Conservation (phyloP, 2,329 filamentous ascomycete species). For the Allantophomopsis lycopodina region DNA sequence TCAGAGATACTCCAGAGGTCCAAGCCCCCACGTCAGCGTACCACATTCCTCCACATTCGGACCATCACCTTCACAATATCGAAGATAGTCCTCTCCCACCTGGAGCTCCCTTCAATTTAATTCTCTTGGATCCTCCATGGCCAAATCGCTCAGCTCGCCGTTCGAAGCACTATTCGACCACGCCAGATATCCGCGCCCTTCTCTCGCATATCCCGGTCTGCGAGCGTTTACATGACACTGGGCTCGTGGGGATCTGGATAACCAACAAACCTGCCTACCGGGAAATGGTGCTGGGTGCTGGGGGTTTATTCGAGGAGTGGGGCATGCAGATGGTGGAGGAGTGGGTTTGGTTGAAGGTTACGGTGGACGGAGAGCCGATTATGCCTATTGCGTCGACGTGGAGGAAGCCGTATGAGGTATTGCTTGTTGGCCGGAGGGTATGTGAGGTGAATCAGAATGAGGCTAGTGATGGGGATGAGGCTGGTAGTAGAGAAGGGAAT, state of each 20-base stretch:
- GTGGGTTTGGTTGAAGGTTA: slow-evolving; percentile 72
- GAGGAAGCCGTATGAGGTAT: slow-evolving; percentile 66
- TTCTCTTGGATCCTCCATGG: slow-evolving; percentile 70
- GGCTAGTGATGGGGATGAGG: background rate
- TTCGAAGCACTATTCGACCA: slow-evolving; percentile 36
- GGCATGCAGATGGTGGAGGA: slow-evolving; percentile 51
- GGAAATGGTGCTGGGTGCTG: slow-evolving; percentile 35
- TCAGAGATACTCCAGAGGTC: too few species aligned
- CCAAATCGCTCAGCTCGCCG: slow-evolving; percentile 62
- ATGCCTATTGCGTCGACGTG: slow-evolving; percentile 43
- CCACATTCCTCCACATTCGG: too few species aligned
- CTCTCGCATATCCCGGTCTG: slow-evolving; percentile 42
- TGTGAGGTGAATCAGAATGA: slow-evolving; percentile 4
- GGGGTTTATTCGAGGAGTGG: slow-evolving; percentile 52
- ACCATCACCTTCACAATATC: too few species aligned
- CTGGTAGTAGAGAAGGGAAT: too few species aligned
- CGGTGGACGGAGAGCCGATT: slow-evolving; percentile 48
- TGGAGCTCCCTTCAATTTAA: slow-evolving; percentile 46
- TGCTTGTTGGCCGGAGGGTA: slow-evolving; percentile 40
- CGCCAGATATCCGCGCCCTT: slow-evolving; percentile 29
- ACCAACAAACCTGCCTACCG: slow-evolving; percentile 53
- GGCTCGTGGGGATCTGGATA: slow-evolving; percentile 60
- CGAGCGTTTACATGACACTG: slow-evolving; percentile 33
- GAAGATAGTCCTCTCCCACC: slow-evolving; percentile 9
- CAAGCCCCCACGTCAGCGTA: too few species aligned